Evolutionary conservation across 2,329 filamentous ascomycete genomes (phyloP), one percentile per base, ranked within the genome.

Genomic region (Colletotrichum chrysophilum): DNA sequence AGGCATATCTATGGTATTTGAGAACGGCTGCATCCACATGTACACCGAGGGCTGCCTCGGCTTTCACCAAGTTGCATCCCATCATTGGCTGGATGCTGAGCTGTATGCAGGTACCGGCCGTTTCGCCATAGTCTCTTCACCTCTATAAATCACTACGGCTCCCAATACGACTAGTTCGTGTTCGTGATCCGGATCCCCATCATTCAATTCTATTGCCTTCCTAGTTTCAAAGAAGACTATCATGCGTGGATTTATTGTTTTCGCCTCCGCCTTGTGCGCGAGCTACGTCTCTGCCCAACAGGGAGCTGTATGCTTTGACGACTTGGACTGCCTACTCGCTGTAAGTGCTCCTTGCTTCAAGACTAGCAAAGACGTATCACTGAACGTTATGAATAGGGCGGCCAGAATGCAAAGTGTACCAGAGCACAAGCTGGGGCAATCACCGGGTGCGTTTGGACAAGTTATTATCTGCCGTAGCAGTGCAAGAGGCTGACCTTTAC

Each of bases 301-400:
- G 43, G 73, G 73, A 32, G 73, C 73, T 24, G 56, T 71, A 8
- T 75, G 73, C 64, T 75, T 75, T 28, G 73, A 75, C 8, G 73
- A 75, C 32, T 21, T 75, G 32, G 73, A 75, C 26, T 75, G 73
- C 21, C 18, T 62, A 16, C 73, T 75, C 16, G 18, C 73, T 4
- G 73, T 75, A 75, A 14, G 62, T 7, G 14, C 34, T 6, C 12
- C 16, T 6, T 34, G 18, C 5, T 48, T 4, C 16, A 52, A 14
- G 7, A 28, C 24, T 8, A 12, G 12, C 10, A n/a, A 26, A 26
- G n/a, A 2, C 2, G 16, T 10, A 3, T 21, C 13, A 24, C 56
- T 75, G 16, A 72, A 69, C 4, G 7, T 38, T 9, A 3, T 4
- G 8, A 24, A 5, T n/a, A 72, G 69, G 69, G 69, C 7, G 69